Evolutionary conservation across 768 basidiomycete species (phyloP), one percentile per base, ranked within the genome.

Genomic region (Leccinum ochraceum): DNA sequence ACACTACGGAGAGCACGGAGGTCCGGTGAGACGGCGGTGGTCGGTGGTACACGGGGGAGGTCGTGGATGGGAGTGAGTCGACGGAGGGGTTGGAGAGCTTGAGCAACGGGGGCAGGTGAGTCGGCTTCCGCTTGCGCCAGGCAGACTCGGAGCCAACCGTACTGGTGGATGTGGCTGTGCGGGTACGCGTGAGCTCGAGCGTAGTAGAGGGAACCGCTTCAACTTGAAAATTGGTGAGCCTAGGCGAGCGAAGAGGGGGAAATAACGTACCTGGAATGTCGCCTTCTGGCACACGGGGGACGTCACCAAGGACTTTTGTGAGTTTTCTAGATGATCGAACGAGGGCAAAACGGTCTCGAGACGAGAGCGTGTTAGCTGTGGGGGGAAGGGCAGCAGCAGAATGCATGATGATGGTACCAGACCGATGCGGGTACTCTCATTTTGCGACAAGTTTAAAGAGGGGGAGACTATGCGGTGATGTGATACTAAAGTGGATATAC

Each of bases 291-390:
- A 87, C 74, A 59, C 81, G 83, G n/a, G 86, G 87, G 16, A 84
- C 81, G 20, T 79, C 75, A 13, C 87, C 87, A 11, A 88, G 74
- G 11, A 88, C 71, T 50, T 83, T 80, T 22, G 81, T 80, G 22
- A 89, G 78, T 74, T 87, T 88, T 65, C 79, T 82, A 22, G 84
- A 81, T 26, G 81, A 80, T 30, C 85, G 83, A 32, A 85, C 66
- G 24, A 88, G 79, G 56, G 83, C 83, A 9, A 77, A 69, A n/a
- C 86, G 81, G 69, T 87, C 82, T 24, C 77, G 66, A 1, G 78
- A 62, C 7, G 82, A 80, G 54, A 86, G 70, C 17, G 77, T 72
- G 70, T 89, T 88, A 16, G 77, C 81, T 24, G 87, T 89, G 0
- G 85, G 86, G 86, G 16, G 81, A 81, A 48, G 58, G 62, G 34